These are phyloP conservation scores for Psophocarpus tetragonolobus DNA, from an alignment of 306 rosid genomes.

Conservation along the genomic window DNA sequence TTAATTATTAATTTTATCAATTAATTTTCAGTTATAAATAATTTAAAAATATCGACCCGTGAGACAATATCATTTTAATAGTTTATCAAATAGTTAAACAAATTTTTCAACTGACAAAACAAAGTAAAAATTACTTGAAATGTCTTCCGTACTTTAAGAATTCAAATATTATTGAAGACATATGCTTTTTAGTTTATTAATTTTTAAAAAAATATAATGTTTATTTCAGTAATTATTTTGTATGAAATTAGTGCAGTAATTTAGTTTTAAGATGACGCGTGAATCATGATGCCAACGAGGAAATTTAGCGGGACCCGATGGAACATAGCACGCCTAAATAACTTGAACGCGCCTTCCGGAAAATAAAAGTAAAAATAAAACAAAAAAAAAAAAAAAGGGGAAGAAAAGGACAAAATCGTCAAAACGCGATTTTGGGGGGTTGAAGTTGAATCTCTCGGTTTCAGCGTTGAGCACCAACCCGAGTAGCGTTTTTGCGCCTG, in stretches of 20 bases:
- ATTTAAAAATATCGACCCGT: too few species aligned
- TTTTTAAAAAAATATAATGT: too few species aligned
- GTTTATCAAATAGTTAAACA: neutral
- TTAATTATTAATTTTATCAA: too few species aligned
- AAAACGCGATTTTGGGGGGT: neutral
- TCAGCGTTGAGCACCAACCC: constrained; percentile 33
- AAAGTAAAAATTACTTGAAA: too few species aligned
- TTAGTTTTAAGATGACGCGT: neutral
- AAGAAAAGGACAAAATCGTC: constrained; percentile 25
- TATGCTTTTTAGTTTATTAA: too few species aligned
- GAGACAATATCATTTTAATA: too few species aligned
- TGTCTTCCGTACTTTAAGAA: neutral
- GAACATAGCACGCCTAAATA: constrained; percentile 2
- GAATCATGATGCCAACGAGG: neutral
- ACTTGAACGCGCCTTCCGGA: constrained; percentile 14
- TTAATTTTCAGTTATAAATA: too few species aligned
- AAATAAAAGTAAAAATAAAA: neutral
- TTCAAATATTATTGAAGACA: neutral
- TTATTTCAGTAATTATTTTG: neutral
- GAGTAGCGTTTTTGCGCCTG: constrained; percentile 21
- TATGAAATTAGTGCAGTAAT: neutral
- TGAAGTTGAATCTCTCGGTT: constrained; percentile 41
- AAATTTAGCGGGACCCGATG: constrained; percentile 9
- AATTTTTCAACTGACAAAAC: neutral
- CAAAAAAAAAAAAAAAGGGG: constrained; percentile 2